Evolutionary conservation across 2,329 filamentous ascomycete genomes (phyloP), one percentile per base, ranked within the genome.

Genomic region (Alternaria hordeiaustralica): DNA sequence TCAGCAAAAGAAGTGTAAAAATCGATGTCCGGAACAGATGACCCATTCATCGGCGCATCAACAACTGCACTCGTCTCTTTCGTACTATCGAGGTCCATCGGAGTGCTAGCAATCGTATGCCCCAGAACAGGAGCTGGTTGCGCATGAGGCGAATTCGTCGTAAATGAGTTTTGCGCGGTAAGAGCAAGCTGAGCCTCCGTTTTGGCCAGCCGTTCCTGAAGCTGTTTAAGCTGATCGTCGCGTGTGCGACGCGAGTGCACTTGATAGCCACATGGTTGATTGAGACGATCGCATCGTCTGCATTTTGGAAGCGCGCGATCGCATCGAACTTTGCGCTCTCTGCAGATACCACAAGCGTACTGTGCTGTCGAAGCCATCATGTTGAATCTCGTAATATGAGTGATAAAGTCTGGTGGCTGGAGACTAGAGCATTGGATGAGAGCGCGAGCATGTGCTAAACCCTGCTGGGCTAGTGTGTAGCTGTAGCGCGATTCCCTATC

Each of bases 391-490:
- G 0, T 23, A 3, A 12, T 49, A 23, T 18, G 5, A 20, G 20
- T 9, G 7, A 15, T 2, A 41, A 41, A 41, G 3, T 41, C 36
- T 18, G 36, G 36, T 41, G 36, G 36, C n/a, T 18, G 36, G 36
- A 41, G 8, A 0, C 4, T 3, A 9, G 36, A 41, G n/a, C 9
- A 41, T 9, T 36, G 33, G 1, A 8, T 3, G 1, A 9, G 33
- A n/a, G 4, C 33, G 0, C 2, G 0, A 3, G 33, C 4, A 10
- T 41, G 7, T 1, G 15, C 33, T 5, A 41, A n/a, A 0, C 33
- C 33, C 8, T 3, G 0, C 2, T 10, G 2, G 15, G 15, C 33
- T 41, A n/a, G 15, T n/a, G 15, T 5, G 4, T 2, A 3, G 15
- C 4, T n/a, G 0, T 41, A 10, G 33, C 15, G 33, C 33, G 7